Conservation (phyloP, 805 yeast genomes). For the Metschnikowia gelsemii region DNA sequence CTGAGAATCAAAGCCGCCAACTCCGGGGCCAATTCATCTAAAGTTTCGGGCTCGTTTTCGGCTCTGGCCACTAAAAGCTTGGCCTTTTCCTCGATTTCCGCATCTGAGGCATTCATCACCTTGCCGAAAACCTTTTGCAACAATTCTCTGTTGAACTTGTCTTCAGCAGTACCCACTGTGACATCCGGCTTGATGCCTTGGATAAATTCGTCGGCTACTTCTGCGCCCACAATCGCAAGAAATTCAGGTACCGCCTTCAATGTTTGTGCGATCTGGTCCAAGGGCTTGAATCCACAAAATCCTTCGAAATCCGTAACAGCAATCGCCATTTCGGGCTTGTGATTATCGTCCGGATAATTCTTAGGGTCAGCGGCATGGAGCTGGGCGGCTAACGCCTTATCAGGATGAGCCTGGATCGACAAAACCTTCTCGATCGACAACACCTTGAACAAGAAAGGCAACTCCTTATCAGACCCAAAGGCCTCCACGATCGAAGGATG, state of each 20-base stretch:
- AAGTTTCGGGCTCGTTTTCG: slow-evolving; percentile 52
- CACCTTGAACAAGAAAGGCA: slow-evolving; percentile 93
- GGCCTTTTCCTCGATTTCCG: slow-evolving; percentile 55
- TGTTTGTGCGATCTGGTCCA: slow-evolving; percentile 68
- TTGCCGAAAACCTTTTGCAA: slow-evolving; percentile 75
- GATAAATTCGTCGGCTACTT: slow-evolving; percentile 53
- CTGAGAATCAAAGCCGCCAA: slow-evolving; percentile 75
- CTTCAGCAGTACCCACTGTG: slow-evolving; percentile 52
- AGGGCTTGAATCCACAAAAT: slow-evolving; percentile 96
- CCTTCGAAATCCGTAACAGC: slow-evolving; percentile 97
- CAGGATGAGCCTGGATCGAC: slow-evolving; percentile 97
- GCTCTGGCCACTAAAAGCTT: slow-evolving; percentile 67
- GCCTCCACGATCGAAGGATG: slow-evolving; percentile 58
- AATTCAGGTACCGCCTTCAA: slow-evolving; percentile 78
- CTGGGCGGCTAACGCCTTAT: slow-evolving; percentile 74
- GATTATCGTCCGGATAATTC: slow-evolving; percentile 96
- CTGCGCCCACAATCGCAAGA: slow-evolving; percentile 63
- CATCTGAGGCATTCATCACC: slow-evolving; percentile 81
- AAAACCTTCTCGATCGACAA: slow-evolving; percentile 89
- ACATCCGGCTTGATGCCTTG: slow-evolving; percentile 47
- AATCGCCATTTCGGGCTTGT: slow-evolving; percentile 99
- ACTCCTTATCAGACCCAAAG: slow-evolving; percentile 66
- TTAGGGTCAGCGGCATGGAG: slow-evolving; percentile 82
- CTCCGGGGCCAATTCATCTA: slow-evolving; percentile 45
- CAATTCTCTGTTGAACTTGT: slow-evolving; percentile 56